Evolutionary conservation across 2,329 filamentous ascomycete species (phyloP).

Genomic region (Exophiala sp.): DNA sequence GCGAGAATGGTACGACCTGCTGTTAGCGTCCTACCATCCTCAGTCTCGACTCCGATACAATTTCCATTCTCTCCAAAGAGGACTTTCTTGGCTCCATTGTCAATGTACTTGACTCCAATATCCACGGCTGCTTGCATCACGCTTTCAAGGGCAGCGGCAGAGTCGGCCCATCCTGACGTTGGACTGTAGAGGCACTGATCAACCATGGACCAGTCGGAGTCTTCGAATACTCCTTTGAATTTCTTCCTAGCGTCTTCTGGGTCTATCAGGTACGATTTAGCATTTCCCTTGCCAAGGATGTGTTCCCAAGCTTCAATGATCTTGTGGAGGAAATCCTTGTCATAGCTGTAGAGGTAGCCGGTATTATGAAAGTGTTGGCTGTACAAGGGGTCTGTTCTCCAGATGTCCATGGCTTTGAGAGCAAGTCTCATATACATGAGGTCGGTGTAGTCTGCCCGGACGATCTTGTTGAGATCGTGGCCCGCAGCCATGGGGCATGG

Average conservation of each 20-base stretch:
- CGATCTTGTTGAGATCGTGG: conserved; percentile 30
- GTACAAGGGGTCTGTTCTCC: conserved; percentile 34
- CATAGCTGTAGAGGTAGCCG: conserved; percentile 47
- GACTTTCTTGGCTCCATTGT: conserved; percentile 47
- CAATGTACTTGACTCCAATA: conserved; percentile 55
- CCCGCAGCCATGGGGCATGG: conserved; percentile 33
- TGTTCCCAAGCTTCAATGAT: conserved; percentile 48
- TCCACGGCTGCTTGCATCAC: conserved; percentile 50
- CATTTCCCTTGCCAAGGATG: conserved; percentile 39
- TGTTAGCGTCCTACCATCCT: conserved; percentile 27
- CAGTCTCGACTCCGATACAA: conserved; percentile 33
- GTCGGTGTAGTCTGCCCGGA: conserved; percentile 29
- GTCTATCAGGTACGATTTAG: conserved; percentile 44
- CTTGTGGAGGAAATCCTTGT: conserved; percentile 44
- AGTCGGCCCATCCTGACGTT: conserved; percentile 58
- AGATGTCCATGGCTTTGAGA: conserved; percentile 33
- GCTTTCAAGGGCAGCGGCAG: conserved; percentile 51
- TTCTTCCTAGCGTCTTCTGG: conserved; percentile 50
- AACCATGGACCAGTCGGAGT: conserved; percentile 55
- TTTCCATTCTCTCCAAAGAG: conserved; percentile 44
- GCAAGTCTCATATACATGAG: conserved; percentile 32
- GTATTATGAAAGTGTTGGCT: conserved; percentile 48
- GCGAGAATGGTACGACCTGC: conserved; percentile 31
- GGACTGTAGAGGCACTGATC: conserved; percentile 57
- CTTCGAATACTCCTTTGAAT: conserved; percentile 54